A percentile compares a stretch with the other conserved stretches of the same genome.
phyloP scores from a whole-genome alignment of 2,329 filamentous ascomycete genomes.

The Camillea tinctor region DNA sequence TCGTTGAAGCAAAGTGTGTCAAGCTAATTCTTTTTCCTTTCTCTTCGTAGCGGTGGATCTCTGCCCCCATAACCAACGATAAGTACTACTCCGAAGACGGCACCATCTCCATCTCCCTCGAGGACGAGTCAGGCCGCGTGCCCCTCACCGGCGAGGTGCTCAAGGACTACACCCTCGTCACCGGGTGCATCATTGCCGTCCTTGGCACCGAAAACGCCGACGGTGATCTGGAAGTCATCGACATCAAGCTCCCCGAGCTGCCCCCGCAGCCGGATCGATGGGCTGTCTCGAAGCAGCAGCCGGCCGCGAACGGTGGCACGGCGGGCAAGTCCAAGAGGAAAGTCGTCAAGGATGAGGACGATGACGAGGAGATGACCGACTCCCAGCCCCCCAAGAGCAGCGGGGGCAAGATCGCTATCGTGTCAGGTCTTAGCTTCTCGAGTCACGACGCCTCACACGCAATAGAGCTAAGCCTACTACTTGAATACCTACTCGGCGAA shows the following conservation, averaged over 20 bases:
- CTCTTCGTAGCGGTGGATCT: conserved; percentile 81
- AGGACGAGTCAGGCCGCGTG: conserved; percentile 92
- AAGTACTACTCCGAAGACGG: conserved; percentile 70
- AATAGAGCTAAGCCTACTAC: conserved; percentile 72
- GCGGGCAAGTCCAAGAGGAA: conserved; percentile 33
- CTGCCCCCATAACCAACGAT: conserved; percentile 71
- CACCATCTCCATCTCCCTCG: conserved; percentile 75
- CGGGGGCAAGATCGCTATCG: conserved; percentile 69
- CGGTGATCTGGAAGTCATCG: conserved; percentile 89
- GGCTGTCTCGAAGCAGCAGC: conserved; percentile 61
- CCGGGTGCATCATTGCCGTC: conserved; percentile 90
- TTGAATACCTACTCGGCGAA: conserved; percentile 88
- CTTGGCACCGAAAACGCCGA: conserved; percentile 91
- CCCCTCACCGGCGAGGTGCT: conserved; percentile 72
- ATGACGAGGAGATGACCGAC: conserved; percentile 60
- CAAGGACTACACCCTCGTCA: conserved; percentile 71
- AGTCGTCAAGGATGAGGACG: conserved; percentile 43
- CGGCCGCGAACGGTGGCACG: conserved; percentile 21
- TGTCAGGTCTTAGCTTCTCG: conserved; percentile 85
- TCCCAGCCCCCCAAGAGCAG: conserved; percentile 28
- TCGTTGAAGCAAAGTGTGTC: not conserved
- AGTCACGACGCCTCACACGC: conserved; percentile 70
- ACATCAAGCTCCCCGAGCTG: conserved; percentile 84
- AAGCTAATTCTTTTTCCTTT: conserved; percentile 2
- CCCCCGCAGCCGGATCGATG: conserved; percentile 79